These are phyloP conservation scores for Stachybotrys chartarum DNA, from an alignment of 2,329 filamentous ascomycete genomes.

Conservation along the genomic window DNA sequence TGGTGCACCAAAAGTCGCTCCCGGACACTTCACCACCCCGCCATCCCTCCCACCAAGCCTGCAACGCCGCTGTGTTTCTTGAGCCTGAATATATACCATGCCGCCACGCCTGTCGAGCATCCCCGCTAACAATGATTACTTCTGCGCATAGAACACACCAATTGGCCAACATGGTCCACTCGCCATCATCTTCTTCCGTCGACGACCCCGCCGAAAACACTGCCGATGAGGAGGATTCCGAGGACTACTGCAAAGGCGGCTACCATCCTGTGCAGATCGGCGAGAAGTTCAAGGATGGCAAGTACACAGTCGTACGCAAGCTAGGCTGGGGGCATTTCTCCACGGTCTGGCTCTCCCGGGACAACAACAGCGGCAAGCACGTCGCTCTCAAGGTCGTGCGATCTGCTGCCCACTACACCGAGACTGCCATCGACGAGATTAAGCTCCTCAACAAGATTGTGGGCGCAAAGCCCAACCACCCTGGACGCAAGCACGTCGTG, in stretches of 20 bases:
- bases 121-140: constrained; percentile 3
- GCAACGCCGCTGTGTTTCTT: constrained; percentile 2
- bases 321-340: constrained; percentile 98
- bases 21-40: no score
- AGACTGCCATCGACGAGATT: constrained; percentile 98
- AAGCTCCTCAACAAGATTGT: constrained; percentile 97
- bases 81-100: constrained; percentile 8
- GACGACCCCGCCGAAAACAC: constrained; percentile 87
- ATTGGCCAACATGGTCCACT: constrained; percentile 57
- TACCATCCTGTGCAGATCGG: constrained; percentile 94
- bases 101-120: constrained; percentile 2
- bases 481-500: constrained; percentile 90
- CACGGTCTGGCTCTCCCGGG: constrained; percentile 81
- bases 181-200: constrained; percentile 70
- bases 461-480: constrained; percentile 88
- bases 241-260: constrained; percentile 98
- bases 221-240: constrained; percentile 95
- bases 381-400: constrained; percentile 97
- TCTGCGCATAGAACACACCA: constrained; percentile 41
- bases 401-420: constrained; percentile 95
- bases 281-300: constrained; percentile 95
- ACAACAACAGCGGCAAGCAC: constrained; percentile 85
- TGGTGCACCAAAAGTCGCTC: not conserved
- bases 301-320: constrained; percentile 94
- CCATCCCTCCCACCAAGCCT: not conserved